A percentile compares a stretch with the other conserved stretches of the same genome.
Conservation (phyloP, 148 eudicot genomes). For the Fagopyrum homotropicum region DNA sequence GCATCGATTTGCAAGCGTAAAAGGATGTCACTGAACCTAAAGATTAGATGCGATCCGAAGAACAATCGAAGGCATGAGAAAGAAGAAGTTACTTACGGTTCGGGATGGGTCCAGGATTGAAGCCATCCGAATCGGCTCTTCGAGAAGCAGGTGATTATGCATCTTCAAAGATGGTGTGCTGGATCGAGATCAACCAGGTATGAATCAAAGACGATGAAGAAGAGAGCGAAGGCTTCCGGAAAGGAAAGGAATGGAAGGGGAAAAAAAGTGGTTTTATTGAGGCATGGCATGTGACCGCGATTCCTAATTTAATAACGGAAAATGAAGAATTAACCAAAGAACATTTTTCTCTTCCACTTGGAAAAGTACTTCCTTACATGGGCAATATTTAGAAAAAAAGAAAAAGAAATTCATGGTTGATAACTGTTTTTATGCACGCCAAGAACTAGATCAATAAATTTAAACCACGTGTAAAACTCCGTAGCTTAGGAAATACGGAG, state of each 20-base stretch:
- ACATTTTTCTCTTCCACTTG: background rate
- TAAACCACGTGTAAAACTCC: too few relatives aligned
- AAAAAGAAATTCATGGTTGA: background rate
- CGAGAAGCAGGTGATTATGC: conserved; percentile 86
- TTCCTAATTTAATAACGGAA: background rate
- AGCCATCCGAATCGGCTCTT: conserved; percentile 93
- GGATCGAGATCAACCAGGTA: conserved; percentile 4
- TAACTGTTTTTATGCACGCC: background rate
- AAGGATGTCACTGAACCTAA: background rate
- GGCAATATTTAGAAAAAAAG: background rate
- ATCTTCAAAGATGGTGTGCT: conserved; percentile 18
- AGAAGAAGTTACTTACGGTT: conserved; percentile 35
- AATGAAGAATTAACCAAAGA: background rate
- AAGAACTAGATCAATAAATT: background rate
- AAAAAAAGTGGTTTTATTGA: background rate
- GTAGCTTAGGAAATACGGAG: too few relatives aligned
- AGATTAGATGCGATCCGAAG: background rate
- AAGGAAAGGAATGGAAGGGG: conserved; percentile 9
- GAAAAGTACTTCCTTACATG: background rate
- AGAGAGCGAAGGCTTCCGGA: conserved; percentile 10
- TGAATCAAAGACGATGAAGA: background rate
- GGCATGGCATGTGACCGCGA: background rate
- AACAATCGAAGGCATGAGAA: background rate
- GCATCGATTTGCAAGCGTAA: background rate
- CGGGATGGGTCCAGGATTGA: conserved; percentile 85